These are phyloP conservation scores for Aureobasidium sp. DNA, from an alignment of 2,329 filamentous ascomycete genomes.

Conservation along the genomic window DNA sequence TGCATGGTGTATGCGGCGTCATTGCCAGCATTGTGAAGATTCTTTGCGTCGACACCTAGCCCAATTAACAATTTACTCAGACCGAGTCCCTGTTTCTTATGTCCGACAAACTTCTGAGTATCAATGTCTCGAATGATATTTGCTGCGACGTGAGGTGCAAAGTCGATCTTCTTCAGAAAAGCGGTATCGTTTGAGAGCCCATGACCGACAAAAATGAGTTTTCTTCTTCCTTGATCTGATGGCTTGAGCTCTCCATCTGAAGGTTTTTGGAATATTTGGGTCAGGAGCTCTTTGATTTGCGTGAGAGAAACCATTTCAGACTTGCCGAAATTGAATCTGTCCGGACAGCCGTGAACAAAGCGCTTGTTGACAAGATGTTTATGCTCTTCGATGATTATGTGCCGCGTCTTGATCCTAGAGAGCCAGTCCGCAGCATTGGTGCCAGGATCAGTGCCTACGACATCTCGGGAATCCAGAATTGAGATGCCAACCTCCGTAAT, in stretches of 20 bases:
- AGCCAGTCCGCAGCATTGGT: conserved; percentile 15
- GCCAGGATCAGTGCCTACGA: conserved; percentile 7
- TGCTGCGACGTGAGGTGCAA: conserved; percentile 13
- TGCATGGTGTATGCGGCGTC: conserved; percentile 22
- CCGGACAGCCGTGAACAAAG: conserved; percentile 24
- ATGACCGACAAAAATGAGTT: conserved; percentile 25
- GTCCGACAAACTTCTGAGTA: conserved; percentile 21
- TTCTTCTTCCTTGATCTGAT: background rate
- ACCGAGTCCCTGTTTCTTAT: conserved; percentile 19
- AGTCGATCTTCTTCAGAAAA: conserved; percentile 20
- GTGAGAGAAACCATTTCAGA: conserved; percentile 20
- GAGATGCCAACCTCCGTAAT: conserved; percentile 28
- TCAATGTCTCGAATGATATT: conserved; percentile 21
- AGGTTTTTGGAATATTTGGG: conserved; percentile 12
- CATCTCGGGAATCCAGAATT: conserved; percentile 23
- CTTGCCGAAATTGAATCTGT: conserved; percentile 25
- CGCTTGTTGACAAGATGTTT: conserved; percentile 21
- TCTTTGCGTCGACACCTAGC: conserved; percentile 12
- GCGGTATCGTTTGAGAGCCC: conserved; percentile 21
- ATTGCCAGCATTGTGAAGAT: conserved; percentile 21
- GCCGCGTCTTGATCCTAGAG: conserved; percentile 21
- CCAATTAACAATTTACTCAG: conserved; percentile 19
- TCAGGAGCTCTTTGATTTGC: conserved; percentile 18
- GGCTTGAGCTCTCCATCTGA: background rate
- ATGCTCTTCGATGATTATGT: conserved; percentile 24